Conservation (phyloP, 192 early-diverging fungal species). For the Linnemannia zychae region DNA sequence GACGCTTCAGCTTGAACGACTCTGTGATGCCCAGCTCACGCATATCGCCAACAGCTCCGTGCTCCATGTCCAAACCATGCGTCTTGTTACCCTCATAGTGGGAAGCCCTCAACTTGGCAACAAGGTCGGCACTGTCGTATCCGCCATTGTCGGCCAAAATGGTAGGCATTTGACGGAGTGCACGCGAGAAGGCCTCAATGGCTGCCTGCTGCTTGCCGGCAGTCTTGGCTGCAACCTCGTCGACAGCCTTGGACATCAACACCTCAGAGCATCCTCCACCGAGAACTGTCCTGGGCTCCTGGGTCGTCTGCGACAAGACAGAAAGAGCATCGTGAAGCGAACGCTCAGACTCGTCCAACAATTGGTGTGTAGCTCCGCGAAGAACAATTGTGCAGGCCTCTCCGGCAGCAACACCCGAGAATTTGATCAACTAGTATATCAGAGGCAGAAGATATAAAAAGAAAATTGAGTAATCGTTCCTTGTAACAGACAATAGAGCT, state of each 20-base stretch:
- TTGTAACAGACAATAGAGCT: background rate
- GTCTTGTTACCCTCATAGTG: constrained; percentile 86
- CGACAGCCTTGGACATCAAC: constrained; percentile 96
- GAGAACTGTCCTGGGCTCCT: constrained; percentile 91
- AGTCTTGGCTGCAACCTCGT: constrained; percentile 88
- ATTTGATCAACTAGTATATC: constrained; percentile 86
- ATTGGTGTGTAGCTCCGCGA: constrained; percentile 92
- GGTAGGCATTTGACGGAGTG: constrained; percentile 94
- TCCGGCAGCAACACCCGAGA: constrained; percentile 92
- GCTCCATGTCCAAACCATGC: constrained; percentile 89
- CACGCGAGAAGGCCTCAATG: constrained; percentile 92
- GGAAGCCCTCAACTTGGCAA: constrained; percentile 89
- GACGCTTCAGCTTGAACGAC: constrained; percentile 94
- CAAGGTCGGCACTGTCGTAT: constrained; percentile 92
- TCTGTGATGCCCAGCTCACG: constrained; percentile 90
- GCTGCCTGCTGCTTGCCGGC: constrained; percentile 95
- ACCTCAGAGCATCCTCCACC: constrained; percentile 97
- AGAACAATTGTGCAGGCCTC: constrained; percentile 97
- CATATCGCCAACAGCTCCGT: constrained; percentile 84
- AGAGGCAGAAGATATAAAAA: background rate
- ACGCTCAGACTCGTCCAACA: constrained; percentile 97
- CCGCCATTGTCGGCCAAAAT: constrained; percentile 97
- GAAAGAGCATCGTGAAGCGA: constrained; percentile 96
- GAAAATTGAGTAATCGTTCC: background rate
- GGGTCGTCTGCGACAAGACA: constrained; percentile 94